Evolutionary conservation across 2,329 filamentous ascomycete genomes (phyloP).

Genomic region (Aspergillus alliaceus): DNA sequence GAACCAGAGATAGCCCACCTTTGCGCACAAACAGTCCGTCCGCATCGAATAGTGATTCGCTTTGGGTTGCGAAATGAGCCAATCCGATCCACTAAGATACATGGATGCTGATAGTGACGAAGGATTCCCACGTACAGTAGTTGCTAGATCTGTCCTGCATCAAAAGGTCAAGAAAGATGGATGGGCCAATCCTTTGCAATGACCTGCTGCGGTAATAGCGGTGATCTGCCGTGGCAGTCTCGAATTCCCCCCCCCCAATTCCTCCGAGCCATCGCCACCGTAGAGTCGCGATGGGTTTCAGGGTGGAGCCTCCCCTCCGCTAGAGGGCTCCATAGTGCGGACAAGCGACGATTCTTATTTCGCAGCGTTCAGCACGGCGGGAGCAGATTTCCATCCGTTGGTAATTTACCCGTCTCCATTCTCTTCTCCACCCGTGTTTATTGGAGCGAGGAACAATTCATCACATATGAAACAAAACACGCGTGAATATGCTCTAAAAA

Average conservation of each 20-base stretch:
- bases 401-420: background rate
- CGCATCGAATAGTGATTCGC: background rate
- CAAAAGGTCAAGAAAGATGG: background rate
- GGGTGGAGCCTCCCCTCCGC: background rate
- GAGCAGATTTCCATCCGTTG: background rate
- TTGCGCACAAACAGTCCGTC: too few relatives aligned
- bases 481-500: background rate
- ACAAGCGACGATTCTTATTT: constrained; percentile 4
- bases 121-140: background rate
- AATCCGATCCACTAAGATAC: background rate
- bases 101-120: background rate
- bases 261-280: background rate
- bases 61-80: background rate
- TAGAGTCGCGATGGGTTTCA: background rate
- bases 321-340: background rate
- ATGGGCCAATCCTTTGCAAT: constrained; percentile 4
- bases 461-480: background rate
- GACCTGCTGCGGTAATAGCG: constrained; percentile 6
- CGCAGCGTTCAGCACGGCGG: background rate
- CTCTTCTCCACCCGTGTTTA: background rate
- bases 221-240: constrained; percentile 1
- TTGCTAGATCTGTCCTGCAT: background rate
- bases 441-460: background rate
- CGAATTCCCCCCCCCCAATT: background rate
- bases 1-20: background rate